Conservation (phyloP, 805 yeast genomes). For the Saccharomycodes ludwigii region DNA sequence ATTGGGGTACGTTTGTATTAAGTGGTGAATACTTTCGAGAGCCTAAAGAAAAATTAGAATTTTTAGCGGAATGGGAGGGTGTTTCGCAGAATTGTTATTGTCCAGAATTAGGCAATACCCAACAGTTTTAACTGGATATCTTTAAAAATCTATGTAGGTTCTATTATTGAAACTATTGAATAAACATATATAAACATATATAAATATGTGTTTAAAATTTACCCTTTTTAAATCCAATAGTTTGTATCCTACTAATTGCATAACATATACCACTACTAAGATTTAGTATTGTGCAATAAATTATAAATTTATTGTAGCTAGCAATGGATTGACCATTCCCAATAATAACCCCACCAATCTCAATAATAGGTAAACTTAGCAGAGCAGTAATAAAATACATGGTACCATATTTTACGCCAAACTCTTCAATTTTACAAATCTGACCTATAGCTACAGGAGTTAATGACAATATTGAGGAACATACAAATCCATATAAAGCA, state of each 20-base stretch:
- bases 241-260: conserved; percentile 27
- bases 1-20: conserved; percentile 91
- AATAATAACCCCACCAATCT: conserved; percentile 36
- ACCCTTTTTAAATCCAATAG: conserved; percentile 29
- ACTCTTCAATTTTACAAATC: conserved; percentile 48
- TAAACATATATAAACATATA: neutral
- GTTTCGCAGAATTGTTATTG: conserved; percentile 31
- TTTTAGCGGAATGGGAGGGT: conserved; percentile 30
- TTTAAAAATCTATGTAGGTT: no score
- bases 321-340: conserved; percentile 20
- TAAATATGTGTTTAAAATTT: conserved; percentile 12
- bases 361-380: conserved; percentile 31
- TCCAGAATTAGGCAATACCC: conserved; percentile 70
- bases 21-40: conserved; percentile 83
- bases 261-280: conserved; percentile 27
- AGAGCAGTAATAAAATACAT: conserved; percentile 47
- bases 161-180: neutral
- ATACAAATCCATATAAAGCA: conserved; percentile 42
- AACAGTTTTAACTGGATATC: no score
- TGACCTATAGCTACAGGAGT: conserved; percentile 62
- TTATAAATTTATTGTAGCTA: conserved; percentile 25
- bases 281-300: conserved; percentile 25
- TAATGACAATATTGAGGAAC: conserved; percentile 50
- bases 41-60: conserved; percentile 52
- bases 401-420: conserved; percentile 60